phyloP scores from a whole-genome alignment of 495 filamentous ascomycete genomes.

The Penicillium arizonense region DNA sequence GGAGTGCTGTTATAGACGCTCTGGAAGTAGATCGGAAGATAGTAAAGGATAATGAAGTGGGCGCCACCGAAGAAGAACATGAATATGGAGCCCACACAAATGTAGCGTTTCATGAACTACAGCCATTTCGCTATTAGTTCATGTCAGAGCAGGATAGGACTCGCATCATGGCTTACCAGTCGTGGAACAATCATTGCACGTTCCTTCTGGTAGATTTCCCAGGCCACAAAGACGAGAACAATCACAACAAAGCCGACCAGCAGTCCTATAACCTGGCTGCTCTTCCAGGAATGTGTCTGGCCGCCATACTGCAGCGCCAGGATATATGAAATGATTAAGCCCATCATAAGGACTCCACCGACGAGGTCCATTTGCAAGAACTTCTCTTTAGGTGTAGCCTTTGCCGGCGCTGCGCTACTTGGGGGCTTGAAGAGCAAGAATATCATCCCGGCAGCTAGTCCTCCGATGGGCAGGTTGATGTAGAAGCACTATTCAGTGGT shows the following conservation, averaged over 20 bases:
- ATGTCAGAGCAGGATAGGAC: neutral
- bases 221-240: constrained; percentile 21
- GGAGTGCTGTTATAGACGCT: constrained; percentile 21
- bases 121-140: neutral
- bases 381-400: constrained; percentile 25
- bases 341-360: constrained; percentile 54
- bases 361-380: constrained; percentile 38
- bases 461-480: constrained; percentile 52
- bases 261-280: constrained; percentile 40
- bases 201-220: constrained; percentile 37
- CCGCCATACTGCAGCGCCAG: constrained; percentile 68
- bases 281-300: constrained; percentile 50
- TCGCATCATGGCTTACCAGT: constrained; percentile 17
- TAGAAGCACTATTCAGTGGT: constrained; percentile 59
- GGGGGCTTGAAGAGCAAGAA: constrained; percentile 21
- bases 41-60: constrained; percentile 53
- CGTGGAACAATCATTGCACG: constrained; percentile 31
- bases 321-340: constrained; percentile 53
- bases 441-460: constrained; percentile 14
- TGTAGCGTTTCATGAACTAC: constrained; percentile 33
- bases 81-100: constrained; percentile 33
- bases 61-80: constrained; percentile 43
- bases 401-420: constrained; percentile 3
- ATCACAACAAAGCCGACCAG: constrained; percentile 39
- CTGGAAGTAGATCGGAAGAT: constrained; percentile 66